A percentile compares a stretch with the other conserved stretches of the same genome.
These are phyloP conservation scores for Fusarium tupiense DNA, from an alignment of 2,329 filamentous ascomycete species.

Conservation along the genomic window DNA sequence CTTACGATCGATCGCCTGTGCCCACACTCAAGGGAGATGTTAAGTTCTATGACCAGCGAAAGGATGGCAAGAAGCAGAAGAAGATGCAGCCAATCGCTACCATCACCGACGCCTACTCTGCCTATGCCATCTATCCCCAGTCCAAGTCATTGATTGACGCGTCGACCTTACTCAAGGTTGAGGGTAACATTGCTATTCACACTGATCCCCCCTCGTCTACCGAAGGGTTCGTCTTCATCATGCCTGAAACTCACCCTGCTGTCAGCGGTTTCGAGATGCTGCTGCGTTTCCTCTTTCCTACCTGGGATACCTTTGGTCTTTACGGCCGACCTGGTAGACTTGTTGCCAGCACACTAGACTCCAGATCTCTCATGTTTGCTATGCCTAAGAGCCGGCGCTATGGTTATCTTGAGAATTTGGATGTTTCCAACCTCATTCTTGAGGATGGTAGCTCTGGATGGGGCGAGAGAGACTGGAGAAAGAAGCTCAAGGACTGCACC, in stretches of 20 bases:
- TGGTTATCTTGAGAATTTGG: slow-evolving; percentile 88
- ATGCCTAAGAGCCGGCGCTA: slow-evolving; percentile 91
- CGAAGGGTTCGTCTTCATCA: slow-evolving; percentile 96
- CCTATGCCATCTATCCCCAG: slow-evolving; percentile 95
- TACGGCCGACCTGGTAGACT: slow-evolving; percentile 90
- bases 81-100: slow-evolving; percentile 91
- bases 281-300: slow-evolving; percentile 89
- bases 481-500: slow-evolving; percentile 87
- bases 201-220: slow-evolving; percentile 78
- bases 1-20: slow-evolving; percentile 77
- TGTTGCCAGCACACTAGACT: slow-evolving; percentile 86
- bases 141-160: slow-evolving; percentile 93
- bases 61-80: slow-evolving; percentile 84
- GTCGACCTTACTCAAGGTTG: slow-evolving; percentile 92
- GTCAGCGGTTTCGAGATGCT: slow-evolving; percentile 96
- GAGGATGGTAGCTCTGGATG: slow-evolving; percentile 79
- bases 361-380: slow-evolving; percentile 95
- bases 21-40: slow-evolving; percentile 85
- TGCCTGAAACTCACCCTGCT: slow-evolving; percentile 94
- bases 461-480: slow-evolving; percentile 91
- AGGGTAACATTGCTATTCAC: slow-evolving; percentile 90
- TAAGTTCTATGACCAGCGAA: slow-evolving; percentile 89
- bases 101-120: slow-evolving; percentile 88
- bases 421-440: slow-evolving; percentile 83
- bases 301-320: slow-evolving; percentile 90